Percentiles rank a stretch among this genome's conserved stretches.
These are phyloP conservation scores for Tagetes patula DNA, from an alignment of 129 eudicot genomes.

Conservation along the genomic window DNA sequence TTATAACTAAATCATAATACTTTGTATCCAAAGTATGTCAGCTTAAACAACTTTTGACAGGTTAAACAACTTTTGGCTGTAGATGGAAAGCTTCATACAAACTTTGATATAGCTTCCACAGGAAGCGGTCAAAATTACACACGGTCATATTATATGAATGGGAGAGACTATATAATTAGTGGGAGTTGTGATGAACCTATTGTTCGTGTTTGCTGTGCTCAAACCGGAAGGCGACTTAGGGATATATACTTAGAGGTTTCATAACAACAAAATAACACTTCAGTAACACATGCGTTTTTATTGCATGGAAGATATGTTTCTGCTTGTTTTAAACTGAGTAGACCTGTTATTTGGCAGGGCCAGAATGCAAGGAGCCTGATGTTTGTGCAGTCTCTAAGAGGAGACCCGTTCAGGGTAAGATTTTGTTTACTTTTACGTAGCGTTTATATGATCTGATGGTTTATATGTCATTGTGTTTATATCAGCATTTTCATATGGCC, in stretches of 20 bases:
- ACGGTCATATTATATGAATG: constrained; percentile 95
- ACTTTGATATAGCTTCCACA: constrained; percentile 69
- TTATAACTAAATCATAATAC: neutral
- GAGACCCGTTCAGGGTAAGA: constrained; percentile 92
- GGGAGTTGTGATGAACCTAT: constrained; percentile 98
- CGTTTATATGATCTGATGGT: neutral
- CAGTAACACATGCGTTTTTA: neutral
- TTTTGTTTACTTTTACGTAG: neutral
- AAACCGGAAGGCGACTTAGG: constrained; percentile 89
- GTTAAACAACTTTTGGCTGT: constrained; percentile 78
- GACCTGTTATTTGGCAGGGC: constrained; percentile 41
- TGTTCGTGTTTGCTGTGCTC: constrained; percentile 88
- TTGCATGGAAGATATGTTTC: neutral
- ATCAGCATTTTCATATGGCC: constrained; percentile 85
- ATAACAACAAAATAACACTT: neutral
- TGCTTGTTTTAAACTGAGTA: neutral
- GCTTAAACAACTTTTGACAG: constrained; percentile 35
- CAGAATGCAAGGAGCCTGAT: constrained; percentile 72
- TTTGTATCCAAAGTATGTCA: no score
- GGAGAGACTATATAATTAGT: constrained; percentile 83
- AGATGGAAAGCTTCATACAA: constrained; percentile 78
- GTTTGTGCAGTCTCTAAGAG: constrained; percentile 97
- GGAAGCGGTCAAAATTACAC: constrained; percentile 84
- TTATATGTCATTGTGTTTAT: neutral
- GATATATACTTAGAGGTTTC: constrained; percentile 80